Percentiles rank a stretch among this genome's conserved stretches.
Conservation (phyloP, 495 filamentous ascomycete species). For the Penicillium cosmopolitanum region DNA sequence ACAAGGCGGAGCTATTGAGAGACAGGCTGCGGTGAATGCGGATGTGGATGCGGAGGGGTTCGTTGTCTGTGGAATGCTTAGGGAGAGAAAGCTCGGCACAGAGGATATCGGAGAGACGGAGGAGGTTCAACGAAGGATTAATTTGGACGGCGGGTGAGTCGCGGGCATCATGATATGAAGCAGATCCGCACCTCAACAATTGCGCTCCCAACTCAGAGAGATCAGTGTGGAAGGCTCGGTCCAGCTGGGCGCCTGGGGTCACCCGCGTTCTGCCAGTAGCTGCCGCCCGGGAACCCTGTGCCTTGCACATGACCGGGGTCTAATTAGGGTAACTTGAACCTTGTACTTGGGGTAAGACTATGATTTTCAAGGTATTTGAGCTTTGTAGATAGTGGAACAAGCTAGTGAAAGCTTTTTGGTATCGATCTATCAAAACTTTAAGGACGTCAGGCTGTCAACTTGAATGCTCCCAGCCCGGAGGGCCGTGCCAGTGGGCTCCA, state of each 20-base stretch:
- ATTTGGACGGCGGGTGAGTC: slow-evolving; percentile 7
- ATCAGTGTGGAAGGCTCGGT: slow-evolving; percentile 4
- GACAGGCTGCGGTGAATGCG: slow-evolving; percentile 5
- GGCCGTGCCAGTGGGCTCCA: too few relatives aligned
- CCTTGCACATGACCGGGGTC: slow-evolving; percentile 13
- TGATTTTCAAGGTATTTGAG: not conserved
- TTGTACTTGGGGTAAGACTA: not conserved
- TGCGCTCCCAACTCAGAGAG: slow-evolving; percentile 8
- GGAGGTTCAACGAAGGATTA: slow-evolving; percentile 15
- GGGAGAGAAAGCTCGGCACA: slow-evolving; percentile 12
- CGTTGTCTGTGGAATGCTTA: slow-evolving; percentile 2
- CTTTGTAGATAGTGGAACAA: too few relatives aligned
- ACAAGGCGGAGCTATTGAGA: not conserved
- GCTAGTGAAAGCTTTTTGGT: too few relatives aligned
- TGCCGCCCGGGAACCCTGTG: slow-evolving; percentile 1
- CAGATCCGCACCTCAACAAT: slow-evolving; percentile 19
- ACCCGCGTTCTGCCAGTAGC: slow-evolving; percentile 8
- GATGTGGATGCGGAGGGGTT: slow-evolving; percentile 6
- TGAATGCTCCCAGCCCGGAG: too few relatives aligned
- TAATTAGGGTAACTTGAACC: not conserved
- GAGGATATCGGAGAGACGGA: not conserved
- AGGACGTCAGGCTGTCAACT: too few relatives aligned
- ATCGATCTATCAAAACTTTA: too few relatives aligned
- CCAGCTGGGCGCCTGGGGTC: slow-evolving; percentile 5
- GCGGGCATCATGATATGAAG: slow-evolving; percentile 23